Evolutionary conservation across 208 protist genomes (phyloP).

Genomic region (Sergeia podlipaevii): DNA sequence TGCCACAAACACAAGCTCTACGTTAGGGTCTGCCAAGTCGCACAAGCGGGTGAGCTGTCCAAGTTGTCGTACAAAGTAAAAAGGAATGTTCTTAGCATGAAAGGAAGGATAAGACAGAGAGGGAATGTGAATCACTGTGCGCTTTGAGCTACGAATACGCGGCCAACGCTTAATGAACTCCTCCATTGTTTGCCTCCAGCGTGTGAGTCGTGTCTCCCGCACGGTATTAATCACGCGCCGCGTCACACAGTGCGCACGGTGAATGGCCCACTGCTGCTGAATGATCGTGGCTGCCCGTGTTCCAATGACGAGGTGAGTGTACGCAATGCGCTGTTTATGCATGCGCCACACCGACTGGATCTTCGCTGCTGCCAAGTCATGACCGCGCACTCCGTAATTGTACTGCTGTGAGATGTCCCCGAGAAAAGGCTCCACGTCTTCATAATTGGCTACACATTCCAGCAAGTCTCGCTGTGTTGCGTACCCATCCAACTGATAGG

Average conservation of each 20-base stretch:
- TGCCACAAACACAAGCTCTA: constrained; percentile 76
- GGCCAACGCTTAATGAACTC: constrained; percentile 69
- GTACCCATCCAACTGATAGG: constrained; percentile 51
- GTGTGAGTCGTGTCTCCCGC: constrained; percentile 46
- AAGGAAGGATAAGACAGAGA: constrained; percentile 81
- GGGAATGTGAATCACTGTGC: constrained; percentile 83
- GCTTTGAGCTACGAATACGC: constrained; percentile 39
- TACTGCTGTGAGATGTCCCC: constrained; percentile 45
- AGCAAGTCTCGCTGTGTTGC: constrained; percentile 52
- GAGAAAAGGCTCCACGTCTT: constrained; percentile 74
- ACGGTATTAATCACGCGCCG: constrained; percentile 56
- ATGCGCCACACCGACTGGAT: constrained; percentile 90
- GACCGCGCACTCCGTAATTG: constrained; percentile 46
- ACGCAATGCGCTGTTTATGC: constrained; percentile 77
- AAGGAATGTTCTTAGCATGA: constrained; percentile 74
- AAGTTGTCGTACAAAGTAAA: constrained; percentile 70
- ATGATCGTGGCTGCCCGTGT: constrained; percentile 77
- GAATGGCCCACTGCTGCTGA: constrained; percentile 79
- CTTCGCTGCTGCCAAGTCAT: constrained; percentile 73
- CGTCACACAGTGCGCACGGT: constrained; percentile 70
- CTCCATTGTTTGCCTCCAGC: constrained; percentile 84
- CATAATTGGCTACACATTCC: constrained; percentile 77
- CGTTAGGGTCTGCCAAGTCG: constrained; percentile 76
- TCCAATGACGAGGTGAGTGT: constrained; percentile 71
- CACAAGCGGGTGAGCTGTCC: constrained; percentile 80